phyloP scores from a whole-genome alignment of 306 rosid species.

The Trifolium repens region DNA sequence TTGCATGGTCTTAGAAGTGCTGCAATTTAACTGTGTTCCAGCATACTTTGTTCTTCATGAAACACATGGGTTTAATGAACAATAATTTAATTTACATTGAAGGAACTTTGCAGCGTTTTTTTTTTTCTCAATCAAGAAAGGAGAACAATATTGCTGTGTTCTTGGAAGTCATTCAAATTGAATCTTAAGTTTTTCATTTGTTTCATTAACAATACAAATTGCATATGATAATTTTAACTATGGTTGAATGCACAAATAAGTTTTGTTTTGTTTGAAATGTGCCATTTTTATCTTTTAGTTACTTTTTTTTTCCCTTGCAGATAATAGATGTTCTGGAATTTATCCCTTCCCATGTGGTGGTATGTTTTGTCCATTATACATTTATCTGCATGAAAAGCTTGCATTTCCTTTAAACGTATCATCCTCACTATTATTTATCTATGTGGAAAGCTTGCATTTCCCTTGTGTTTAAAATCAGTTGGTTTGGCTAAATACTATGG shows the following conservation, averaged over 20 bases:
- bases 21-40: conserved; percentile 4
- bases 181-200: neutral
- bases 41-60: conserved; percentile 23
- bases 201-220: conserved; percentile 5
- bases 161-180: conserved; percentile 7
- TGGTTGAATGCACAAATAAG: neutral
- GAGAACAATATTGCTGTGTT: neutral
- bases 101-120: conserved; percentile 9
- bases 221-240: conserved; percentile 13
- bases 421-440: neutral
- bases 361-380: conserved; percentile 49
- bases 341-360: conserved; percentile 95
- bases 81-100: conserved; percentile 11
- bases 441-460: neutral
- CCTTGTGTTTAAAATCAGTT: conserved; percentile 12
- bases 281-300: conserved; percentile 29
- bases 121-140: conserved; percentile 11
- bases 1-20: conserved; percentile 10
- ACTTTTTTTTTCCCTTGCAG: conserved; percentile 56
- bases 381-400: conserved; percentile 20
- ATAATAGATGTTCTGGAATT: conserved; percentile 90
- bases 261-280: conserved; percentile 32
- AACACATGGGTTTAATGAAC: neutral
- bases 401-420: conserved; percentile 14
- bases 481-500: conserved; percentile 35